Evolutionary conservation across 2,329 filamentous ascomycete genomes (phyloP), one percentile per base, ranked within the genome.

Genomic region (Ophiostoma pallidulum): DNA sequence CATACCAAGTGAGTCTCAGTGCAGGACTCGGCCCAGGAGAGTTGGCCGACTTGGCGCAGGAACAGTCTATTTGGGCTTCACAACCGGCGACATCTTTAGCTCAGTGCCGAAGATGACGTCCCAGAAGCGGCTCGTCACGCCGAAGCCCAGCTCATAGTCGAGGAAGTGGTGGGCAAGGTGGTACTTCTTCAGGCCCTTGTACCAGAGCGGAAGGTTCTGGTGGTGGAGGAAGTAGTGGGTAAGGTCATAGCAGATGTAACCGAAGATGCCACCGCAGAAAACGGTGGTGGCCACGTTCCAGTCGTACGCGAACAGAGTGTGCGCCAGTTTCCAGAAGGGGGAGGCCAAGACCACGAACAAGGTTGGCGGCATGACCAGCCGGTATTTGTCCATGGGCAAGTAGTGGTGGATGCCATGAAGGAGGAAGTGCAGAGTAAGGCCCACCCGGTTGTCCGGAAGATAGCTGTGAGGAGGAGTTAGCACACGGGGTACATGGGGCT

Each of bases 221-320:
- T 98, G 92, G 66, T 98, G 92, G 33, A 98, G 77, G 75, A 98
- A 98, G 74, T 97, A 98, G 66, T 98, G 92, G 2, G 92, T 98
- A 71, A 96, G 61, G 64, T 98, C 92, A 69, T 98, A 98, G 73
- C 85, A 89, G 53, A 96, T 77, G 64, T 98, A 98, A 49, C 92
- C 92, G 58, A 95, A 94, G 54, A 98, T 82, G 52, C 90, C 92
- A 42, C 92, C 92, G 59, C 82, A 91, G 71, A 77, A 98, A 4
- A 88, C 83, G 19, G 82, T 78, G 0, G 82, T 78, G 5, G 81
- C 92, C 9, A 83, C 77, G 64, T 86, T 76, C 90, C 90, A 97
- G 66, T 91, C 78, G 68, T 82, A 90, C 63, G 70, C 84, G 64
- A 98, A 88, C 47, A 97, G 61, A 2, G 73, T 57, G 57, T 96